Evolutionary conservation across 345 rosid species (phyloP), one percentile per base, ranked within the genome.

Genomic region (Crucihimalaya himalaica): DNA sequence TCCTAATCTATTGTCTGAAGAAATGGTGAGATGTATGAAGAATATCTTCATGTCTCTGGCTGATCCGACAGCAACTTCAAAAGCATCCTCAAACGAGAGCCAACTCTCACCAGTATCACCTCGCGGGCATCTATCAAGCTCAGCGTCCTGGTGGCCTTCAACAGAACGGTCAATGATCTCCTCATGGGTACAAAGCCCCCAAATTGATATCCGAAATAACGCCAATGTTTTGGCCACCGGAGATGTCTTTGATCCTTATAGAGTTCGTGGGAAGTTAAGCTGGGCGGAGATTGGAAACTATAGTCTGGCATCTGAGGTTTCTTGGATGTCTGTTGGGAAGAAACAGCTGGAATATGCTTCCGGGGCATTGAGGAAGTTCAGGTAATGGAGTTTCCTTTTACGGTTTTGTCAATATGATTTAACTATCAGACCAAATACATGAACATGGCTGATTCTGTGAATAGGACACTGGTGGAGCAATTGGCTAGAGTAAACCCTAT

Each of bases 311-410:
- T 77, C 82, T 3, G 96, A 89, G 84, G 97, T 94, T 72, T 89
- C 97, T 74, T 94, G 98, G 93, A 85, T 94, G 95, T 89, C 98
- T 8, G 98, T 91, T 76, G 97, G 97, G 74, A 87, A 89, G 88
- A 87, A 89, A 76, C 93, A 94, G 81, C 74, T 94, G 31, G 96
- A 87, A 76, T 94, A 91, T 86, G 98, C 97, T 73, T 85, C 95
- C 12, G 97, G 91, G 8, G 98, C 98, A 60, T 84, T 94, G 72
- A 86, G 84, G 83, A 87, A 64, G 69, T 94, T 89, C 81, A 94
- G 98, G 98, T 93, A 66, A 64, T 48, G 35, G 48, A 57, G 63
- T 29, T 18, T 21, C 27, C 14, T 47, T 47, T 18, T 28, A 48
- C 21, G 31, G 23, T 2, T 29, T 51, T 48, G 1, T 50, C 81